These are phyloP conservation scores for Lolium multiflorum DNA, from an alignment of 176 grass and related monocot genomes.

Conservation along the genomic window DNA sequence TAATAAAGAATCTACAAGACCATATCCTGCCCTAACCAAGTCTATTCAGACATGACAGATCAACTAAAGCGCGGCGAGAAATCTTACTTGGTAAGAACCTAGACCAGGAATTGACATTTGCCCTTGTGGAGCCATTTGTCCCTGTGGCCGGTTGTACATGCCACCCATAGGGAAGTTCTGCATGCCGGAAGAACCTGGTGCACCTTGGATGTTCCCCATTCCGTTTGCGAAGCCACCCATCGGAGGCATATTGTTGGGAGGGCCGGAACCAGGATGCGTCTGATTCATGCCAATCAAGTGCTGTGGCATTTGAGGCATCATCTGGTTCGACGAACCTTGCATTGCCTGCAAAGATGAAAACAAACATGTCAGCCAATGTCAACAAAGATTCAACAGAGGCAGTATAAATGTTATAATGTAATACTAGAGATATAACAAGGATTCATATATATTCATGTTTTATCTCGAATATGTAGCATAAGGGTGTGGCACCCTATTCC, in stretches of 20 bases:
- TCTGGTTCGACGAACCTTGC: conserved; percentile 83
- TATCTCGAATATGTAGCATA: neutral
- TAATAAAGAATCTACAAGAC: neutral
- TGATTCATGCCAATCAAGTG: conserved; percentile 84
- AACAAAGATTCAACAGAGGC: neutral
- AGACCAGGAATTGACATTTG: conserved; percentile 88
- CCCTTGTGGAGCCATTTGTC: conserved; percentile 71
- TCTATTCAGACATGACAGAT: conserved; percentile 3
- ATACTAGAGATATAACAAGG: neutral
- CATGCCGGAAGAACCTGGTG: conserved; percentile 60
- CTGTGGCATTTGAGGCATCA: conserved; percentile 83
- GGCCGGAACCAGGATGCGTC: conserved; percentile 60
- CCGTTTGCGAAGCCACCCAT: conserved; percentile 81
- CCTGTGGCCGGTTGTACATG: conserved; percentile 80
- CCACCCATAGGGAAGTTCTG: conserved; percentile 83
- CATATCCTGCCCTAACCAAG: neutral
- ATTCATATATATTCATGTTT: conserved; percentile 6
- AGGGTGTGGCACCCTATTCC: neutral
- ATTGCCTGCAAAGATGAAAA: conserved; percentile 53
- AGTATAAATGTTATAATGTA: conserved; percentile 14
- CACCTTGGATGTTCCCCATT: conserved; percentile 74
- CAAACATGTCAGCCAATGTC: neutral
- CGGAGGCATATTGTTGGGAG: conserved; percentile 61
- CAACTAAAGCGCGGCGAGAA: neutral
- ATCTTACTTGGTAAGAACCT: conserved; percentile 72